These are phyloP conservation scores for Cenchrus americanus DNA, from an alignment of 176 grass and related monocot genomes.

Conservation along the genomic window DNA sequence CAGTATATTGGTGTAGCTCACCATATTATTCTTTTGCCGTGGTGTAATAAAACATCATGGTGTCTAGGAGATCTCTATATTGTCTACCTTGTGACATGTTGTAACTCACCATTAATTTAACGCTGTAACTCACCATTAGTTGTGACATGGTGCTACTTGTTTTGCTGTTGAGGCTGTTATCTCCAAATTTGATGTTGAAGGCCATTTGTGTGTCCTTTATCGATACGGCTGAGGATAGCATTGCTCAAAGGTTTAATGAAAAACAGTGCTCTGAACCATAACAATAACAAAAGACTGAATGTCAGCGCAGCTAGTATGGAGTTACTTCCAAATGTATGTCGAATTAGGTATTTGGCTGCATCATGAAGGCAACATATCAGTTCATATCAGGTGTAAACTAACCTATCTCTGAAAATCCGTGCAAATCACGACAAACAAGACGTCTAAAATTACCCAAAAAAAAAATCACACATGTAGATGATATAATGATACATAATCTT, in stretches of 20 bases:
- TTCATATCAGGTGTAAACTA: too few species aligned
- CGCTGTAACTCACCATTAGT: not conserved
- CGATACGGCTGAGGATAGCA: not conserved
- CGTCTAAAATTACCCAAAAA: too few species aligned
- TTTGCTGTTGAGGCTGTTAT: not conserved
- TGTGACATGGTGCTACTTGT: not conserved
- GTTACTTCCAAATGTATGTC: not conserved
- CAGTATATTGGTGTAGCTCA: slow-evolving; percentile 34
- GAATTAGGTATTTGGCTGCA: too few species aligned
- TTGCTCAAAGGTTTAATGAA: not conserved
- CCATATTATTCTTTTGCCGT: slow-evolving; percentile 39
- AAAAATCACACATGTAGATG: too few species aligned
- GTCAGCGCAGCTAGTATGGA: not conserved
- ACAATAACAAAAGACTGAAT: not conserved
- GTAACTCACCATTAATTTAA: slow-evolving; percentile 22
- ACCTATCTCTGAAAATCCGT: too few species aligned
- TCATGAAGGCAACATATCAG: too few species aligned
- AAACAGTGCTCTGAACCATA: not conserved
- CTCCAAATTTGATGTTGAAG: not conserved
- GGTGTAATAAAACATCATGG: slow-evolving; percentile 36
- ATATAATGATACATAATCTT: too few species aligned
- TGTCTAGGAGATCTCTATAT: slow-evolving; percentile 5
- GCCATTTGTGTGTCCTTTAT: not conserved
- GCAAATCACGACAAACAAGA: too few species aligned
- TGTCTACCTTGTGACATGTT: slow-evolving; percentile 11